These are phyloP conservation scores for Dothideomycetes sp. DNA, from an alignment of 2,329 filamentous ascomycete genomes.

Conservation along the genomic window DNA sequence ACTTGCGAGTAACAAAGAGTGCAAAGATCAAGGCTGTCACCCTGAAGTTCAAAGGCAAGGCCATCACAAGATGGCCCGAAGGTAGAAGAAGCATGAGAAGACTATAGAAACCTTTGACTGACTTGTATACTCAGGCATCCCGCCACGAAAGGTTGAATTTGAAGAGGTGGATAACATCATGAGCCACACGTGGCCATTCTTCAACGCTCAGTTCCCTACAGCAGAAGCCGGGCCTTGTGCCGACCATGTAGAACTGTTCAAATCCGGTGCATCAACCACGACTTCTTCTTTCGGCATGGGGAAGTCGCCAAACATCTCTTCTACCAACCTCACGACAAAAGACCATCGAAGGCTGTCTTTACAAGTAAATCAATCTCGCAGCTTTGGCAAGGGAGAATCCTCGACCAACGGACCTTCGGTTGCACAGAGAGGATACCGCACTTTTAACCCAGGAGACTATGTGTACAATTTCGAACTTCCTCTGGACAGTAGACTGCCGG, in stretches of 20 bases:
- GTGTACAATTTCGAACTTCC: slow-evolving; percentile 73
- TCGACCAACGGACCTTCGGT: slow-evolving; percentile 46
- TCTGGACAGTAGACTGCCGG: slow-evolving; percentile 67
- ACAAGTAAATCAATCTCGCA: slow-evolving; percentile 71
- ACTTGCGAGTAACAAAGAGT: slow-evolving; percentile 74
- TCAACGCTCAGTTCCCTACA: slow-evolving; percentile 62
- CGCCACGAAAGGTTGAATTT: slow-evolving; percentile 73
- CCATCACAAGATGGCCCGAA: slow-evolving; percentile 92
- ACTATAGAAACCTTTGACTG: slow-evolving; percentile 2
- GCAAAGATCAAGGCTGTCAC: slow-evolving; percentile 89
- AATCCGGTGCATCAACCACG: slow-evolving; percentile 28
- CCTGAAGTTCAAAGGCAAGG: slow-evolving; percentile 74
- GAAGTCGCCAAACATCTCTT: slow-evolving; percentile 36
- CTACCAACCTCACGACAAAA: slow-evolving; percentile 35
- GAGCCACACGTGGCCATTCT: slow-evolving; percentile 85
- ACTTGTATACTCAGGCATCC: slow-evolving; percentile 51
- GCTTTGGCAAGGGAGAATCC: slow-evolving; percentile 71
- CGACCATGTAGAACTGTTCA: slow-evolving; percentile 51
- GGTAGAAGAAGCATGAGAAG: slow-evolving; percentile 36
- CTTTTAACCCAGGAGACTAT: slow-evolving; percentile 70
- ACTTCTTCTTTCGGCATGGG: slow-evolving; percentile 30
- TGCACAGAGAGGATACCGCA: slow-evolving; percentile 72
- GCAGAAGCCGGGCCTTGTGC: slow-evolving; percentile 54
- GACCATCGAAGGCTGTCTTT: slow-evolving; percentile 64
- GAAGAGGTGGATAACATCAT: slow-evolving; percentile 78